Evolutionary conservation across 1,284 basidiomycete species (phyloP).

Genomic region (Trichosporon ovoides): DNA sequence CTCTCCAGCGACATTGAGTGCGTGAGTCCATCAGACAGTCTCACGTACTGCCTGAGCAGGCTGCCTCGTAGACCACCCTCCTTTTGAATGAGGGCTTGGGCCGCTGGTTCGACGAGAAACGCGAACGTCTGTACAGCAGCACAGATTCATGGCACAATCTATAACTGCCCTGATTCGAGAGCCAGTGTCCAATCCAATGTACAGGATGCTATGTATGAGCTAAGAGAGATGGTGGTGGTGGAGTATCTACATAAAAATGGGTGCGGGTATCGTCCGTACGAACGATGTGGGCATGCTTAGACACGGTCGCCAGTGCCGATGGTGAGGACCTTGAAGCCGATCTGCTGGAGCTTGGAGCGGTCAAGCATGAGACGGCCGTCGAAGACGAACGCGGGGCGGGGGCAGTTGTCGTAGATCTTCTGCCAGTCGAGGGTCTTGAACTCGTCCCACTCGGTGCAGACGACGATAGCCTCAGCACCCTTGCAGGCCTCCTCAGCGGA

Average conservation of each 20-base stretch:
- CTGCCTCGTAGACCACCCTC: no score
- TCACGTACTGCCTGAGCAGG: no score
- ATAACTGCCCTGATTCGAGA: conserved; percentile 5
- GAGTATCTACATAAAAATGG: conserved; percentile 8
- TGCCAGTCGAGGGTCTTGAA: conserved; percentile 90
- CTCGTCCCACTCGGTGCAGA: conserved; percentile 90
- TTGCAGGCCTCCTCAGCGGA: conserved; percentile 82
- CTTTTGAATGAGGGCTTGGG: no score
- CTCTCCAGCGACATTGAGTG: no score
- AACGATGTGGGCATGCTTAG: conserved; percentile 16
- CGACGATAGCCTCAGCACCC: conserved; percentile 83
- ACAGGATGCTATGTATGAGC: conserved; percentile 18
- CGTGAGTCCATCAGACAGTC: no score
- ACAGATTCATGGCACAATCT: conserved; percentile 5
- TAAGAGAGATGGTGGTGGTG: conserved; percentile 3
- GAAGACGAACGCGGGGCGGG: conserved; percentile 93
- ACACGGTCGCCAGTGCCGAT: conserved; percentile 48
- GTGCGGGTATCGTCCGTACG: neutral
- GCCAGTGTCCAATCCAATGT: conserved; percentile 4
- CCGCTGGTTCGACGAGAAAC: no score
- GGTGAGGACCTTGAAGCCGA: conserved; percentile 80
- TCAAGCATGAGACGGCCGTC: conserved; percentile 68
- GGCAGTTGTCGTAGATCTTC: conserved; percentile 74
- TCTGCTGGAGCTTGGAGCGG: conserved; percentile 67
- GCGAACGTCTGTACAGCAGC: conserved; percentile 1